Evolutionary conservation across 2,329 filamentous ascomycete genomes (phyloP), one percentile per base, ranked within the genome.

Genomic region (Xylaria digitata): DNA sequence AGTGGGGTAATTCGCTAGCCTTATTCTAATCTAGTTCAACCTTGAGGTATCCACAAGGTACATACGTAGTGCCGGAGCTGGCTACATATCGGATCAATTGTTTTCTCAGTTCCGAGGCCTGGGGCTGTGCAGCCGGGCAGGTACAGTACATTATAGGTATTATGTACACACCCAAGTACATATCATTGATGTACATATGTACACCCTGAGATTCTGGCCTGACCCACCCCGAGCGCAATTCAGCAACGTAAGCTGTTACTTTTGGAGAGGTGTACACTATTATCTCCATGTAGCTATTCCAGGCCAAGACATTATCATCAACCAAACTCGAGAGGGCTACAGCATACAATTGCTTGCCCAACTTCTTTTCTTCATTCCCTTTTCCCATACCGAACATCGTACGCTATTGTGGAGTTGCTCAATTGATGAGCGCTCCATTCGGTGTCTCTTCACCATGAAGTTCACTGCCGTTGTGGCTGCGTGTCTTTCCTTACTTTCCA

Each of bases 401-500:
- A 65, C 62, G 61, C 66, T 32, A 53, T 49, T 60, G 63, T 61
- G 71, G 75, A 69, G 74, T 70, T 69, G 70, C 73, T 75, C 74
- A 71, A 67, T 77, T 73, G 64, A 75, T 76, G 76, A 76, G 72
- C 71, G 70, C 75, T 71, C 67, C 70, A 53, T 63, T 70, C 66
- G 69, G 67, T 62, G 66, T 65, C 67, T 67, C 55, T 70, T 73
- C 78, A 82, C 74, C 69, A 85, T 85, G 83, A 83, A 81, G 79
- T 78, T 81, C 73, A 78, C 80, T 75, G 78, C 85, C 73, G 79
- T 87, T 78, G 83, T 85, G 76, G 84, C 87, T 76, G 86, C 86
- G 73, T 82, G 89, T 75, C 80, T 86, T 71, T 88, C 88, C 76
- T 83, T 89, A 76, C 79, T 88, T 73, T 84, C 83, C 56, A 78